Percentiles rank a stretch among this genome's conserved stretches.
Conservation (phyloP, 1,284 basidiomycete genomes). For the Naganishia liquefaciens region DNA sequence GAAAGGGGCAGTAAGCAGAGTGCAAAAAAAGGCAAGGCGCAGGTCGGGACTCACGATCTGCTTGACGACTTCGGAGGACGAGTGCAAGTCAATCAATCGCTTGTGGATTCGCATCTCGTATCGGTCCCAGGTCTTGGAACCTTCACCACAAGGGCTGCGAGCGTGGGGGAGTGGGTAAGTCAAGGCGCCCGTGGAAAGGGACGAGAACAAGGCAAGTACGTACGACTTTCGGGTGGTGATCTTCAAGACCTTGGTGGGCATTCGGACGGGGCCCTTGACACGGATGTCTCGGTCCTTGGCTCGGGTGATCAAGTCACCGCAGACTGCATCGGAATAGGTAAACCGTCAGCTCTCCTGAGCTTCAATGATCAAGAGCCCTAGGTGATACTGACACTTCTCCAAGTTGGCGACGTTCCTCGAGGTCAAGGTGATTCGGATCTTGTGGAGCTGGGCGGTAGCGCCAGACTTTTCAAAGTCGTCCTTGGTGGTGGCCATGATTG, state of each 20-base stretch:
- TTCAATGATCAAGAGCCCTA: neutral
- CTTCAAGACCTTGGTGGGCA: conserved; percentile 97
- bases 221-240: conserved; percentile 99
- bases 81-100: conserved; percentile 98
- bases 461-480: conserved; percentile 95
- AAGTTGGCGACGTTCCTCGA: conserved; percentile 97
- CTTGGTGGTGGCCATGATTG: conserved; percentile 55
- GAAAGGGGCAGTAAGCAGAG: neutral
- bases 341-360: neutral
- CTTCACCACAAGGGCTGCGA: conserved; percentile 94
- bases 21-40: neutral
- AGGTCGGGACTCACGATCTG: conserved; percentile 75
- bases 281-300: conserved; percentile 99
- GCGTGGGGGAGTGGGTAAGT: conserved; percentile 11
- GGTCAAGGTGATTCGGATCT: conserved; percentile 99
- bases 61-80: conserved; percentile 98
- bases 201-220: conserved; percentile 46
- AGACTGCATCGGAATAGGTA: conserved; percentile 64
- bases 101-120: conserved; percentile 99
- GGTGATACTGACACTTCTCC: conserved; percentile 83
- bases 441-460: conserved; percentile 92
- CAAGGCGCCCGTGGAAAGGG: neutral
- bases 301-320: conserved; percentile 91
- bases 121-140: conserved; percentile 99
- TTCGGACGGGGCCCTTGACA: conserved; percentile 98